These are phyloP conservation scores for Monosporascus sp. DNA, from an alignment of 2,329 filamentous ascomycete genomes.

Conservation along the genomic window DNA sequence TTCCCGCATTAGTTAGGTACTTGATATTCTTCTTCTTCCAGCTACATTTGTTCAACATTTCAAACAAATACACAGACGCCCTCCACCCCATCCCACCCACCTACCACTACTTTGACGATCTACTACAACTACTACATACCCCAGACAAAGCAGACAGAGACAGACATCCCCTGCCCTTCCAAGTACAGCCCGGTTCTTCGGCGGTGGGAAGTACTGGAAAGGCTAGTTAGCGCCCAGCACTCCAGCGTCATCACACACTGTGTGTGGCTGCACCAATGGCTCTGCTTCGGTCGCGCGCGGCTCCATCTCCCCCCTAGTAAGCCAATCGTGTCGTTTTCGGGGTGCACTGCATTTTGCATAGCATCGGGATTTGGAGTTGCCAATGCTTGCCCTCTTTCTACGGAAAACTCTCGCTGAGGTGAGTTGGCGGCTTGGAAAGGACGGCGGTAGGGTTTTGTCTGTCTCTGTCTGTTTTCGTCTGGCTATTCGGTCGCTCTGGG, in stretches of 20 bases:
- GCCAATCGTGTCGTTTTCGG: conserved; percentile 5
- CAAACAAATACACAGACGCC: too few species aligned
- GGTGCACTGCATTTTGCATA: conserved; percentile 8
- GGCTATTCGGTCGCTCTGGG: too few species aligned
- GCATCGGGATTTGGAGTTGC: conserved; percentile 6
- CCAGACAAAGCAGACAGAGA: too few species aligned
- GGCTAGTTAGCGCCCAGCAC: conserved; percentile 1
- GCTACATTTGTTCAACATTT: too few species aligned
- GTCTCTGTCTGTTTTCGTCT: too few species aligned
- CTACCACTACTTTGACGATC: too few species aligned
- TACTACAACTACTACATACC: too few species aligned
- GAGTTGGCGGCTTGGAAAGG: background rate
- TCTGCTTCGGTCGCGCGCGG: conserved; percentile 9
- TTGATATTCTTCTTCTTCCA: too few species aligned
- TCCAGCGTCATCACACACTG: conserved; percentile 3
- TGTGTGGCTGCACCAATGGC: conserved; percentile 8
- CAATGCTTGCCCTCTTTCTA: background rate
- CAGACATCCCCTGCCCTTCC: too few species aligned
- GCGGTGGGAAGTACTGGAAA: background rate
- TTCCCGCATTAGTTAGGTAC: too few species aligned
- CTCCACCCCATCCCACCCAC: too few species aligned
- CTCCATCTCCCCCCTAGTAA: conserved; percentile 7
- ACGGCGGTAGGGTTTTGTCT: background rate
- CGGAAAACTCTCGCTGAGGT: background rate
- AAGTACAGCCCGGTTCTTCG: too few species aligned